These are phyloP conservation scores for Volvox reticuliferus DNA, from an alignment of 139 green algal genomes.

Conservation along the genomic window DNA sequence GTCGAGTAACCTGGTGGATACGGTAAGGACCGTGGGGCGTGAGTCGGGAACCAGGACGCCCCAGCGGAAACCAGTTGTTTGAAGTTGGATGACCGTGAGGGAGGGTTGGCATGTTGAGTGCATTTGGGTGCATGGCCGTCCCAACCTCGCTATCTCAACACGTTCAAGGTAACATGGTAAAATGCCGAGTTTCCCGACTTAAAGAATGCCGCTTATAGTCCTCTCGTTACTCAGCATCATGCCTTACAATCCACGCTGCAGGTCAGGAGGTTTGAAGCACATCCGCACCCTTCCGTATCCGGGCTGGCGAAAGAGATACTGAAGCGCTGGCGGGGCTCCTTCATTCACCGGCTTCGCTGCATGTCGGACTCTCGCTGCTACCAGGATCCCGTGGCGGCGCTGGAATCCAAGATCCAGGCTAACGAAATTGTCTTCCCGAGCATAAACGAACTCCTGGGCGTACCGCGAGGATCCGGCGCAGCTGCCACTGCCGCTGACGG, in stretches of 20 bases:
- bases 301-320: slow-evolving; percentile 26
- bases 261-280: slow-evolving; percentile 26
- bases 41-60: too few relatives aligned
- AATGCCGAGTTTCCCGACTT: not conserved
- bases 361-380: slow-evolving; percentile 15
- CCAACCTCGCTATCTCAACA: not conserved
- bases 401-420: slow-evolving; percentile 38
- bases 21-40: not conserved
- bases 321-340: slow-evolving; percentile 18
- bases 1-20: slow-evolving; percentile 25
- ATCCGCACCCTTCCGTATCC: slow-evolving; percentile 53
- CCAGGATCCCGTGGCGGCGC: not conserved
- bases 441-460: not conserved
- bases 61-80: not conserved
- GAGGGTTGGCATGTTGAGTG: not conserved
- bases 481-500: not conserved
- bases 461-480: not conserved
- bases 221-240: not conserved
- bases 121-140: not conserved
- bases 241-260: not conserved
- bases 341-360: not conserved
- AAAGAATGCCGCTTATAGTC: too few relatives aligned
- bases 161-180: not conserved
- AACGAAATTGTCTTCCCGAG: slow-evolving; percentile 36
- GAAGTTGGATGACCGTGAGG: not conserved